A percentile compares a stretch with the other conserved stretches of the same genome.
Conservation (phyloP, 345 rosid species). For the Triadica sebifera region DNA sequence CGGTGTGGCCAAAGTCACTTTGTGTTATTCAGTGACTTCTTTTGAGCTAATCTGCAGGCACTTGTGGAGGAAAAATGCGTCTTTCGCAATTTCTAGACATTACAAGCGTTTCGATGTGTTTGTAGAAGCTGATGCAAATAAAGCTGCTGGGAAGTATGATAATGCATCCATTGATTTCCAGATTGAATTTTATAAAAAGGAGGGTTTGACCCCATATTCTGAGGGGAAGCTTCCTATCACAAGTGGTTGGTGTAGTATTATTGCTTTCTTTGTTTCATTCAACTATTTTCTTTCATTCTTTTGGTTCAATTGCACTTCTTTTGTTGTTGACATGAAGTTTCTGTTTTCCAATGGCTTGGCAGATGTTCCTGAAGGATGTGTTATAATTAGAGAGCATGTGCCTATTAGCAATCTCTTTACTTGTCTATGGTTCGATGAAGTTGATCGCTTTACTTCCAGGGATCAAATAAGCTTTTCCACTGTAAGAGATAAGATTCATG, state of each 20-base stretch:
- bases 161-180: slow-evolving; percentile 89
- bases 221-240: slow-evolving; percentile 85
- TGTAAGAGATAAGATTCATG: slow-evolving; percentile 79
- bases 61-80: slow-evolving; percentile 95
- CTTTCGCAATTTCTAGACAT: slow-evolving; percentile 92
- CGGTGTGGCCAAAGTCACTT: background rate
- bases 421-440: slow-evolving; percentile 99
- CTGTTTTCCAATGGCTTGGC: slow-evolving; percentile 30
- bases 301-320: background rate
- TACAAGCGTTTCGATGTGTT: slow-evolving; percentile 87
- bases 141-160: slow-evolving; percentile 96
- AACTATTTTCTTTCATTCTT: background rate
- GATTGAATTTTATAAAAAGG: slow-evolving; percentile 79
- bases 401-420: slow-evolving; percentile 88
- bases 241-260: slow-evolving; percentile 56
- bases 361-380: slow-evolving; percentile 99
- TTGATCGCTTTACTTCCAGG: slow-evolving; percentile 92
- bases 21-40: slow-evolving; percentile 4
- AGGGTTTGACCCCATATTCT: slow-evolving; percentile 86
- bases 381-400: slow-evolving; percentile 88
- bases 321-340: background rate
- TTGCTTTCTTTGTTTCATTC: background rate
- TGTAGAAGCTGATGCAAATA: slow-evolving; percentile 93
- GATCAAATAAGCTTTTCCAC: slow-evolving; percentile 97
- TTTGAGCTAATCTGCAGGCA: slow-evolving; percentile 55